Evolutionary conservation across 805 yeast species (phyloP).

Genomic region (Tetrapisispora phaffii): DNA sequence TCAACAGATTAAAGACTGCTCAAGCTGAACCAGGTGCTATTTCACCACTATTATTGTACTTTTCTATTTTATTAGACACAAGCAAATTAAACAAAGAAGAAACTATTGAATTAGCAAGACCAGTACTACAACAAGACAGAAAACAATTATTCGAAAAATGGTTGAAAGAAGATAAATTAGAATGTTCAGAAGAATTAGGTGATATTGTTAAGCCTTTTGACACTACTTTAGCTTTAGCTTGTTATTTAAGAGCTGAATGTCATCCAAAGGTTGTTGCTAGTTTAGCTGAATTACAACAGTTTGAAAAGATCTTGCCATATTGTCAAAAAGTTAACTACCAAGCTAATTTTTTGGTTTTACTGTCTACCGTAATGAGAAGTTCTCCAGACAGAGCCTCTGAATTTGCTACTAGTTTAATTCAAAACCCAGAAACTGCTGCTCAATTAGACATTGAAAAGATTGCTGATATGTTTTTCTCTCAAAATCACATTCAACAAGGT

Average conservation of each 20-base stretch:
- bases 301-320: slow-evolving; percentile 90
- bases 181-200: slow-evolving; percentile 94
- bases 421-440: slow-evolving; percentile 47
- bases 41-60: slow-evolving; percentile 88
- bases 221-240: slow-evolving; percentile 76
- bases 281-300: slow-evolving; percentile 91
- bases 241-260: slow-evolving; percentile 72
- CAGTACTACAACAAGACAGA: slow-evolving; percentile 91
- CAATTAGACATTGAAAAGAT: slow-evolving; percentile 72
- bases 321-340: slow-evolving; percentile 79
- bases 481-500: slow-evolving; percentile 92
- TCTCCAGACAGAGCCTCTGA: slow-evolving; percentile 98
- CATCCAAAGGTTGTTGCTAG: slow-evolving; percentile 86
- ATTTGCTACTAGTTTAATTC: slow-evolving; percentile 79
- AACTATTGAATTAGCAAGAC: slow-evolving; percentile 88
- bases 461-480: slow-evolving; percentile 90
- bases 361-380: slow-evolving; percentile 82
- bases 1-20: slow-evolving; percentile 79
- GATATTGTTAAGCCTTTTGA: slow-evolving; percentile 89
- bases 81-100: slow-evolving; percentile 89
- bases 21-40: slow-evolving; percentile 92
- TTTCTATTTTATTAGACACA: slow-evolving; percentile 81
- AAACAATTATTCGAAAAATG: slow-evolving; percentile 91
- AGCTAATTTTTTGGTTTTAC: slow-evolving; percentile 82
- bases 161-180: slow-evolving; percentile 89